These are phyloP conservation scores for Helotiales sp. DNA, from an alignment of 2,329 filamentous ascomycete genomes.

Conservation along the genomic window DNA sequence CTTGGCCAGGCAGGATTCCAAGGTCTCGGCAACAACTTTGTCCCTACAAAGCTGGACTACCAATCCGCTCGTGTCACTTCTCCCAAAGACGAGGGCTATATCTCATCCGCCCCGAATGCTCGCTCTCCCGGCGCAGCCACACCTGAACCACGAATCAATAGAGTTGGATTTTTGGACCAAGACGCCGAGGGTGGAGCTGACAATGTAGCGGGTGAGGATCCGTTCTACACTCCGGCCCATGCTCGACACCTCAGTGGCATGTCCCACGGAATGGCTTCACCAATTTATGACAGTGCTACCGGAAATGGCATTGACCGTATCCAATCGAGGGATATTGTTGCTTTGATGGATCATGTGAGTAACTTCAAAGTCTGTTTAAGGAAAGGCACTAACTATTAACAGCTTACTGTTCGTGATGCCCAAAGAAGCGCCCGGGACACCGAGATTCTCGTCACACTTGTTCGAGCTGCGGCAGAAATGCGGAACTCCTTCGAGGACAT, in stretches of 20 bases:
- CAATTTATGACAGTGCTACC: constrained; percentile 87
- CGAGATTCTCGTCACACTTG: constrained; percentile 92
- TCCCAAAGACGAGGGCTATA: constrained; percentile 87
- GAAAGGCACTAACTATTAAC: constrained; percentile 23
- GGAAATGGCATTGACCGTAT: constrained; percentile 89
- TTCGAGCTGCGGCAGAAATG: constrained; percentile 95
- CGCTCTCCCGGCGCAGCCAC: constrained; percentile 54
- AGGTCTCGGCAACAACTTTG: constrained; percentile 48
- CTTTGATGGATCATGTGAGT: constrained; percentile 92
- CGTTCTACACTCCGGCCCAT: constrained; percentile 66
- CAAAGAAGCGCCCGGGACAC: constrained; percentile 96
- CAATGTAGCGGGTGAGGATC: constrained; percentile 59
- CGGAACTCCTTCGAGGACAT: constrained; percentile 94
- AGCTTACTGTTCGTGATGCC: constrained; percentile 93
- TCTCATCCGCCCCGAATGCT: constrained; percentile 69
- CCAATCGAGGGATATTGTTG: constrained; percentile 94
- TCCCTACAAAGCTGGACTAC: constrained; percentile 42
- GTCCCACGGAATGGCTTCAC: constrained; percentile 88
- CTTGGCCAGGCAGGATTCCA: constrained; percentile 46
- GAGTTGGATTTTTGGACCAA: constrained; percentile 55
- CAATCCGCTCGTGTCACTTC: constrained; percentile 58
- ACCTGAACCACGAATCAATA: constrained; percentile 51
- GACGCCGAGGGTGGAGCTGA: constrained; percentile 57
- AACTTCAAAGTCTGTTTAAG: background rate
- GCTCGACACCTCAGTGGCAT: constrained; percentile 80